Conservation (phyloP, 140 eudicot genomes). For the Ambrosia hybrid region DNA sequence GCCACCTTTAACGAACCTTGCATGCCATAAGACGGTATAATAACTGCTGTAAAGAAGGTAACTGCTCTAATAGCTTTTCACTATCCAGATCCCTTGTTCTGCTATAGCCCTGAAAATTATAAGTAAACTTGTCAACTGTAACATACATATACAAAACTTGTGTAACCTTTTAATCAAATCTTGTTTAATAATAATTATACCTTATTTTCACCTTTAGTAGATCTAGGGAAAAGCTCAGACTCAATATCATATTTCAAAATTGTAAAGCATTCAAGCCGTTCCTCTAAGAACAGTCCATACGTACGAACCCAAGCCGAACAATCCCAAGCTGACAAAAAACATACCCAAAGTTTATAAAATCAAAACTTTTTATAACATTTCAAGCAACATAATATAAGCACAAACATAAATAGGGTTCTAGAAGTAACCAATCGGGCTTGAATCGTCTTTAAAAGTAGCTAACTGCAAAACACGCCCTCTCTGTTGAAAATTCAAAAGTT, state of each 20-base stretch:
- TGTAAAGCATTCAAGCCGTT: conserved; percentile 89
- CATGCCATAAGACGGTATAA: conserved; percentile 89
- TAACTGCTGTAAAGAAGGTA: conserved; percentile 89
- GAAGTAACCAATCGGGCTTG: conserved; percentile 82
- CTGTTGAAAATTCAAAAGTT: conserved; percentile 79
- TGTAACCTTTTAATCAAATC: not conserved
- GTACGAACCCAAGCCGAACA: conserved; percentile 99
- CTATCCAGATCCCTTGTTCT: conserved; percentile 80
- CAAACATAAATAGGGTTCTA: not conserved
- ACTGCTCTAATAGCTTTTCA: conserved; percentile 80
- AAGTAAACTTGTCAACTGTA: not conserved
- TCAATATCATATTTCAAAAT: conserved; percentile 84
- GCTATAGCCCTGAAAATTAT: conserved; percentile 68
- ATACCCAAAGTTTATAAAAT: conserved; percentile 7
- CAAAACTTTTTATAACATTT: not conserved
- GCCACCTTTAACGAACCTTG: conserved; percentile 45
- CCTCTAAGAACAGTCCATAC: conserved; percentile 85
- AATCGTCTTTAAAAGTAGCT: conserved; percentile 89
- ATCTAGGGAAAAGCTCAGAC: conserved; percentile 77
- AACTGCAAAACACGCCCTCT: conserved; percentile 75
- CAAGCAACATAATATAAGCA: not conserved
- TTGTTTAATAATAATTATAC: conserved; percentile 38
- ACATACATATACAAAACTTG: not conserved
- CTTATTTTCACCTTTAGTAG: conserved; percentile 81
- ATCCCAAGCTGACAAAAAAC: conserved; percentile 80